These are phyloP conservation scores for Trichosanthes cucumerina DNA, from an alignment of 306 rosid species.

Conservation along the genomic window DNA sequence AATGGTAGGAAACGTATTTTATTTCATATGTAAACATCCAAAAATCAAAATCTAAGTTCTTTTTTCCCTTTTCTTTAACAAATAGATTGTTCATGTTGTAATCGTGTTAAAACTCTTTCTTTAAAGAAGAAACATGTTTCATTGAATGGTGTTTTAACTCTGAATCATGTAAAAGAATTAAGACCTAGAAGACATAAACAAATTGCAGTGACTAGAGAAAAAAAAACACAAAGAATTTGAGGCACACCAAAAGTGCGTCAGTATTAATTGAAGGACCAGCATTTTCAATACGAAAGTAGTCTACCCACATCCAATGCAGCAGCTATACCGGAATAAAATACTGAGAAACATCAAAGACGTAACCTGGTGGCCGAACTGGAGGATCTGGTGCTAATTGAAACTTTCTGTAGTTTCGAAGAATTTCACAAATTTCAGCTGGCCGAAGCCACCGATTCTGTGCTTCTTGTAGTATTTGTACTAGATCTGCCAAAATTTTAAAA, in stretches of 20 bases:
- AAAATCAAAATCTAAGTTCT: neutral
- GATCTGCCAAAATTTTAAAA: neutral
- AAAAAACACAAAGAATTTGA: neutral
- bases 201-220: neutral
- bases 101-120: neutral
- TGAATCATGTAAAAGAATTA: neutral
- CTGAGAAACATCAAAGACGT: neutral
- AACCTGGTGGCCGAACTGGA: constrained; percentile 56
- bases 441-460: constrained; percentile 64
- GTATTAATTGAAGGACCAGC: neutral
- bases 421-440: constrained; percentile 57
- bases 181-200: neutral
- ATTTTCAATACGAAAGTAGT: neutral
- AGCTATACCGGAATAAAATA: neutral
- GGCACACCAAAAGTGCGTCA: neutral
- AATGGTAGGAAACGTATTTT: neutral
- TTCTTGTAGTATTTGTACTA: constrained; percentile 27
- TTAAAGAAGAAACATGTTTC: neutral
- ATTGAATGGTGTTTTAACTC: neutral
- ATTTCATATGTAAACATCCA: neutral
- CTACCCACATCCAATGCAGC: neutral
- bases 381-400: constrained; percentile 48
- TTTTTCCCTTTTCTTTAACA: neutral
- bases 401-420: constrained; percentile 46
- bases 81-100: neutral